Evolutionary conservation across 2,329 filamentous ascomycete genomes (phyloP), one percentile per base, ranked within the genome.

Genomic region (Penicillium brasilianum): DNA sequence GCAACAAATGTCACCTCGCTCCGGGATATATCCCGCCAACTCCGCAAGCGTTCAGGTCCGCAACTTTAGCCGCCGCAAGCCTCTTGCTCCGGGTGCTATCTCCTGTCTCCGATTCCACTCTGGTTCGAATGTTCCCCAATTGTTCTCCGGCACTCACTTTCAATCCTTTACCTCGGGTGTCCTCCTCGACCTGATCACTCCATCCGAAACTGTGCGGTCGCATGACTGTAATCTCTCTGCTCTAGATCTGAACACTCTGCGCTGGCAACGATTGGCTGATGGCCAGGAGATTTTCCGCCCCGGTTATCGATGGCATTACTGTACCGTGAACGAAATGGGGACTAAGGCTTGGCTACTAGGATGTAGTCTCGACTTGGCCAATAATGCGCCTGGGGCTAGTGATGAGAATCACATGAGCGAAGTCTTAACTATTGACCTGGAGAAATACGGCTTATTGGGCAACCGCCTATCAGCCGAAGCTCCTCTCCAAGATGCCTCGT

Each of bases 241-340:
- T 3, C 81, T 99, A 28, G 95, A 99, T 69, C 82, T 99, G 11
- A 90, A 90, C 60, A 90, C 91, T 0, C 80, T 98, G 53, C 89
- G 93, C 51, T 99, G 95, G 95, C 93, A 97, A 76, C 96, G 93
- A 74, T 83, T 99, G 18, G 95, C 94, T 1, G 94, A 97, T 71
- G 95, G 95, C 3, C 90, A 92, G 53, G 95, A 99, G 73, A 89
- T 99, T 36, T 99, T 97, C 79, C 91, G 91, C 68, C 83, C 88
- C 0, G 92, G 90, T n/a, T 98, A 95, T 76, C 88, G 94, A 61
- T 99, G 95, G 95, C 94, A 98, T 76, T 99, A 99, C 74, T 98
- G 95, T 76, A 96, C 93, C 3, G 90, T 97, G 78, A 96, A 97
- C 73, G 89, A 95, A 62, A 92, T 96, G 70, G 94, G 94, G 6